Conservation (phyloP, 768 basidiomycete species). For the Inosperma sp. region DNA sequence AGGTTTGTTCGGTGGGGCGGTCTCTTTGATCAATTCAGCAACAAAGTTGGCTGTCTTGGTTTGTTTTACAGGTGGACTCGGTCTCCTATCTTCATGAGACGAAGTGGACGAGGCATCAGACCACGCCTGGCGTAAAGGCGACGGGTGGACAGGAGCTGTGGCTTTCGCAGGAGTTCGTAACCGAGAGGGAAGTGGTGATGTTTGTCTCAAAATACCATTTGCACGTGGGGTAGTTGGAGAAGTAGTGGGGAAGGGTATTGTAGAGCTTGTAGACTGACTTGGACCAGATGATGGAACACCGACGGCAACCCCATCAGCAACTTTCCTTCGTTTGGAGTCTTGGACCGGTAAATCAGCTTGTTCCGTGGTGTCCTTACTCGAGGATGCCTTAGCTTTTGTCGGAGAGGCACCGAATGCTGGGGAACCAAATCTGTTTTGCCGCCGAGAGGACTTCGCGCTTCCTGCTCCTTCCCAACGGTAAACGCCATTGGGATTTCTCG, state of each 20-base stretch:
- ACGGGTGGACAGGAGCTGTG: constrained; percentile 62
- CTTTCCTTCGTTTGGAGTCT: constrained; percentile 6
- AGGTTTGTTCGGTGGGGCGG: constrained; percentile 56
- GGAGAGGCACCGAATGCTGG: constrained; percentile 64
- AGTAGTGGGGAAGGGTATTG: constrained; percentile 35
- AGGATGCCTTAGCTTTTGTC: constrained; percentile 36
- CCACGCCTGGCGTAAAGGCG: constrained; percentile 76
- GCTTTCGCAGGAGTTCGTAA: constrained; percentile 48
- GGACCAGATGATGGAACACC: constrained; percentile 8
- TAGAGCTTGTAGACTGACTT: constrained; percentile 14
- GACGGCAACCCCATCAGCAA: background rate
- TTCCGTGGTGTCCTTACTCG: constrained; percentile 31
- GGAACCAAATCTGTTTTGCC: constrained; percentile 65
- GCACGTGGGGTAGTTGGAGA: constrained; percentile 27
- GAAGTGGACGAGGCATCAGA: constrained; percentile 39
- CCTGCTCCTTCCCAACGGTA: constrained; percentile 76
- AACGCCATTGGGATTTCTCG: constrained; percentile 69
- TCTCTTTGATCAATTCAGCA: constrained; percentile 67
- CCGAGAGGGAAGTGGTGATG: constrained; percentile 26
- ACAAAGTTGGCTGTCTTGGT: constrained; percentile 68
- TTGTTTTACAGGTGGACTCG: constrained; percentile 37
- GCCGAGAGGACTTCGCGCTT: constrained; percentile 49
- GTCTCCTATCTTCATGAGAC: constrained; percentile 28
- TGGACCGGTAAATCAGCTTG: background rate
- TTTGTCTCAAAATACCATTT: constrained; percentile 13